Conservation (phyloP, 257 asterid genomes). For the Nyctanthes arbortristis region DNA sequence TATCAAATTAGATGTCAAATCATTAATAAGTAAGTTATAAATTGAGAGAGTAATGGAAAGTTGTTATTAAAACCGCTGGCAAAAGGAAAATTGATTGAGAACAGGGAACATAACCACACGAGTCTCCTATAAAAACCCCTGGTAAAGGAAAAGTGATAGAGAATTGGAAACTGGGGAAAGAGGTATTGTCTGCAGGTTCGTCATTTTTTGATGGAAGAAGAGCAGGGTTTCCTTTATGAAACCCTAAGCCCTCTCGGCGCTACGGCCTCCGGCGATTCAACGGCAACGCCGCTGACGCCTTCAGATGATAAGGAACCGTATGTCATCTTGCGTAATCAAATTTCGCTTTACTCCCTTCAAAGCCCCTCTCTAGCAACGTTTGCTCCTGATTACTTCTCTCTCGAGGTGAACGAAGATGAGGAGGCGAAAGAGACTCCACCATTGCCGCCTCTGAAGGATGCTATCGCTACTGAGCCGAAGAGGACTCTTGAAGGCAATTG, state of each 20-base stretch:
- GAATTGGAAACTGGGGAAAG: too few species aligned
- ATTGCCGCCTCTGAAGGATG: constrained; percentile 24
- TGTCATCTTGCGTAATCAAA: constrained; percentile 65
- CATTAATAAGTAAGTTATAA: too few species aligned
- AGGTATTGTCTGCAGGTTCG: too few species aligned
- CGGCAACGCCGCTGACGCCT: constrained; percentile 28
- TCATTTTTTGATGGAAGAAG: constrained; percentile 58
- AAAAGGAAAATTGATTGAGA: too few species aligned
- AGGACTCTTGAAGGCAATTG: constrained; percentile 79
- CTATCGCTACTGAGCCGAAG: constrained; percentile 33
- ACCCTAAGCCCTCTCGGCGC: constrained; percentile 61
- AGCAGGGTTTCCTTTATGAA: constrained; percentile 51
- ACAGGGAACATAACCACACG: too few species aligned
- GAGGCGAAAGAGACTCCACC: constrained; percentile 14
- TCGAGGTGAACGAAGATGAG: constrained; percentile 52
- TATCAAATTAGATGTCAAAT: too few species aligned
- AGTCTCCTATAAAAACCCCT: too few species aligned
- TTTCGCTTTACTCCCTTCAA: constrained; percentile 37
- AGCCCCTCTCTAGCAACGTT: constrained; percentile 52
- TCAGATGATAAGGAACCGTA: constrained; percentile 51
- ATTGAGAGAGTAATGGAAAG: too few species aligned
- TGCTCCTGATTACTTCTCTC: constrained; percentile 81
- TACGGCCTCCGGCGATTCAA: constrained; percentile 13
- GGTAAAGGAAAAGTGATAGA: too few species aligned
- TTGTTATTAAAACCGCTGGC: too few species aligned